Base-by-base conservation (phyloP, 345 rosid species). In the Aquilaria sinensis region DNA sequence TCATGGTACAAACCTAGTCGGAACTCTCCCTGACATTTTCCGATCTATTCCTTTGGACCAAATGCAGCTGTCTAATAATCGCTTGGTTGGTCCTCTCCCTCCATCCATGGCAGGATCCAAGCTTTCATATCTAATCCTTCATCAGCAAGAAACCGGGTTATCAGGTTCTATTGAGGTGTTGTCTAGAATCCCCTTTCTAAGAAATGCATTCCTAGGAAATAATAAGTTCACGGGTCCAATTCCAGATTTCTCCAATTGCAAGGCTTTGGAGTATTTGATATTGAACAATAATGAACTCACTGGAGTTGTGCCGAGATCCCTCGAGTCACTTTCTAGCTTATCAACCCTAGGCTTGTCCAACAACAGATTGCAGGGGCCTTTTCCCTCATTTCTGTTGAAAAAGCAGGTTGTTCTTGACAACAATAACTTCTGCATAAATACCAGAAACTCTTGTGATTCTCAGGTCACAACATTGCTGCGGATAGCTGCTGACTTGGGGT, bases 331-430 rank as follows among this genome's bases (percentile, higher is more conserved):
- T 13, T 4, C 29, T 12, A n/a, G 29, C 10, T 52, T 52, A 29
- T 15, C 15, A 29, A n/a, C 3, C 4, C 10, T 52, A 12, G 15
- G 1, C 29, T 52, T 52, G 16, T 12, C 15, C 23, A 52, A 52
- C 29, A 52, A 52, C 55, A 52, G 29, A 52, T 52, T 52, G 55
- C 55, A 52, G 29, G 29, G 55, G 10, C 55, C 55, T 15, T 52
- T 52, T 7, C 55, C 55, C 14, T 15, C 29, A 9, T 52, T 52
- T n/a, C 55, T 52, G 29, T 23, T 52, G 9, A 9, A 13, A n/a
- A 52, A 15, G 7, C 31, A 12, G 37, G 11, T 68, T 14, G 54
- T 10, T 13, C 43, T 49, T 14, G 66, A 10, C 1, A 72, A 74
- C 6, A 52, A 52, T 9, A 13, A 14, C 29, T 52, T 52, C 29